These are phyloP conservation scores for Aspergillus fructus DNA, from an alignment of 2,329 filamentous ascomycete genomes.

Conservation along the genomic window DNA sequence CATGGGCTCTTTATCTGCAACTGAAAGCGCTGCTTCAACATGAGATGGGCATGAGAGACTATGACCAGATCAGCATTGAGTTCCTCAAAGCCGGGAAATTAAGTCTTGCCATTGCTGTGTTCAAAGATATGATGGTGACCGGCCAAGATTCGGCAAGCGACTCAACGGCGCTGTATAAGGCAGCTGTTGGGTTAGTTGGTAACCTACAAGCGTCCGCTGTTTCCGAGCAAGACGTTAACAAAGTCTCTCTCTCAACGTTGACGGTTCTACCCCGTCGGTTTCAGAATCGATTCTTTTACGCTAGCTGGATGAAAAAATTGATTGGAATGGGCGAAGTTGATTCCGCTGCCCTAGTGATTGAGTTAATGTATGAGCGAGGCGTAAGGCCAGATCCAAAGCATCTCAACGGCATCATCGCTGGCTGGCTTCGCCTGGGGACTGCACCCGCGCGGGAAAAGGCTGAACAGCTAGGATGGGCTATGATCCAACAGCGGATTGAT, in stretches of 20 bases:
- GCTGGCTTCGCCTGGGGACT: conserved; percentile 67
- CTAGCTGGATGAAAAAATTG: conserved; percentile 83
- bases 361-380: conserved; percentile 70
- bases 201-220: conserved; percentile 44
- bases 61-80: conserved; percentile 69
- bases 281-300: conserved; percentile 77
- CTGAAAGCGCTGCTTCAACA: conserved; percentile 62
- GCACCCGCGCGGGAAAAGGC: conserved; percentile 58
- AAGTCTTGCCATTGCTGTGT: conserved; percentile 70
- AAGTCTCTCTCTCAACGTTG: conserved; percentile 50
- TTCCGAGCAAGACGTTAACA: conserved; percentile 46
- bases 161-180: conserved; percentile 45
- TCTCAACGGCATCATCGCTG: conserved; percentile 77
- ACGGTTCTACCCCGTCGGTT: conserved; percentile 53
- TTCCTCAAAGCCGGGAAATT: conserved; percentile 67
- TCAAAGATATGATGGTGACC: conserved; percentile 85
- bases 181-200: conserved; percentile 39
- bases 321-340: conserved; percentile 70
- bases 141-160: conserved; percentile 48
- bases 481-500: conserved; percentile 69
- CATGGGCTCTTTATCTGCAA: conserved; percentile 67
- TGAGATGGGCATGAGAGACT: conserved; percentile 69
- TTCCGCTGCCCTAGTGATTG: conserved; percentile 69
- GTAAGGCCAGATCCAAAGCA: conserved; percentile 71
- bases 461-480: conserved; percentile 70